These are phyloP conservation scores for Pythium folliculosum DNA, from an alignment of 352 stramenopile species.

Conservation along the genomic window DNA sequence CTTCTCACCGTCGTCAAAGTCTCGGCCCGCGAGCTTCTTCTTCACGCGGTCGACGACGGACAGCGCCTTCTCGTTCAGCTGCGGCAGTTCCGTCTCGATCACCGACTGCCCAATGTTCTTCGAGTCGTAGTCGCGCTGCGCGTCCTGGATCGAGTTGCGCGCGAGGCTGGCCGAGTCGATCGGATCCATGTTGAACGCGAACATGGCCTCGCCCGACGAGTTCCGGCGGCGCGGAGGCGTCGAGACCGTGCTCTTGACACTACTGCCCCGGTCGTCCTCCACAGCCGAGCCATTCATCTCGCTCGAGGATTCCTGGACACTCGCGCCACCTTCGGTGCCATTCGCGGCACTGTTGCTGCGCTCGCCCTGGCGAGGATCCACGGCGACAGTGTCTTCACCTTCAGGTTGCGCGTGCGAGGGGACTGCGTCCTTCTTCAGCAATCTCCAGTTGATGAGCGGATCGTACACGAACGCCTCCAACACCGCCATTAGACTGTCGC, in stretches of 20 bases:
- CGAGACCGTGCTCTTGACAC: slow-evolving; percentile 65
- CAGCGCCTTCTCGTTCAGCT: slow-evolving; percentile 91
- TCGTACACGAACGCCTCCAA: slow-evolving; percentile 99
- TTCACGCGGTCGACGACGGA: slow-evolving; percentile 98
- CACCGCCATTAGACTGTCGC: slow-evolving; percentile 99
- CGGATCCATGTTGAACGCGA: slow-evolving; percentile 65
- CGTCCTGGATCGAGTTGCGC: slow-evolving; percentile 67
- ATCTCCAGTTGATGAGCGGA: slow-evolving; percentile 98
- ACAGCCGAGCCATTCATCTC: slow-evolving; percentile 24
- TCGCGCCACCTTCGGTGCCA: neutral
- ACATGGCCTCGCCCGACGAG: slow-evolving; percentile 70
- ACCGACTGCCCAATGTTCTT: slow-evolving; percentile 60
- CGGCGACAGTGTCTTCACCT: slow-evolving; percentile 52
- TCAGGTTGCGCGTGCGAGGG: slow-evolving; percentile 75
- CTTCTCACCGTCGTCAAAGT: slow-evolving; percentile 93
- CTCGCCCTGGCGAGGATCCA: slow-evolving; percentile 25
- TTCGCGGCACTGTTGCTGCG: slow-evolving; percentile 10
- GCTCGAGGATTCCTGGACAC: slow-evolving; percentile 17
- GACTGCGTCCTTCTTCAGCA: slow-evolving; percentile 89
- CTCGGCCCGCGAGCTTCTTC: slow-evolving; percentile 98
- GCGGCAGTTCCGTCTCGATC: slow-evolving; percentile 61
- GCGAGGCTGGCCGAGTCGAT: slow-evolving; percentile 52
- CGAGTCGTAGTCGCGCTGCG: slow-evolving; percentile 53
- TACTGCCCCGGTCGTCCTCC: slow-evolving; percentile 47
- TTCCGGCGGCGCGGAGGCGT: slow-evolving; percentile 53